Evolutionary conservation across 495 filamentous ascomycete genomes (phyloP), one percentile per base, ranked within the genome.

Genomic region (Talaromyces liani): DNA sequence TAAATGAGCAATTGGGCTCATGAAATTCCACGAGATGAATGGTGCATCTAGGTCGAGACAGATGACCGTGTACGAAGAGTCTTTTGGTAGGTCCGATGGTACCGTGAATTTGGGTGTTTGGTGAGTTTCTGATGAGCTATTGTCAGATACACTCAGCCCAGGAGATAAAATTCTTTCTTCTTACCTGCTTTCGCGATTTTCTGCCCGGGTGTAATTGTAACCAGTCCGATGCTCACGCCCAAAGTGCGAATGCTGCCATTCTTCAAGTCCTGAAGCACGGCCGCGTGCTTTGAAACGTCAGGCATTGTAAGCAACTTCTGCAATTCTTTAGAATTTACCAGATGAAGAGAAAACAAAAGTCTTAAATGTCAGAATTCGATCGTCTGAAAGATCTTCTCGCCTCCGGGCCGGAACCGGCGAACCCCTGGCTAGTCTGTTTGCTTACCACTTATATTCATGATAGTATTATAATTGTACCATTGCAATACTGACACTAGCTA

Each of bases 11-110:
- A 80, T 75, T 14, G 78, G 78, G 5, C 76, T 65, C n/a, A 77
- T 65, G 29, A 72, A 14, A n/a, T 56, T 34, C 57, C 79, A 79
- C 12, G 75, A 76, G 1, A 80, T 76, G 67, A 85, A 81, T 0
- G 84, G 84, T 0, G 80, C 79, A 65, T 83, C 83, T 33, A 83
- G 69, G 59, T 85, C 83, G 22, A 86, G 63, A 25, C 67, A 65
- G n/a, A 82, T 68, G 39, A 77, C 66, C 16, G 85, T 16, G 63
- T 84, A 86, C 29, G 29, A 18, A 4, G 27, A 33, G 56, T 36
- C 56, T 33, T 58, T 58, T 3, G 56, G 56, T 33, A 58, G 56
- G 56, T 18, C 56, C 5, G 29, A 36, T 33, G 56, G 56, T 8
- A 5, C 12, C 16, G 27, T 58, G 56, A 58, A 3, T 18, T 18